These are phyloP conservation scores for Malus hybrid DNA, from an alignment of 331 rosid species.

Conservation along the genomic window DNA sequence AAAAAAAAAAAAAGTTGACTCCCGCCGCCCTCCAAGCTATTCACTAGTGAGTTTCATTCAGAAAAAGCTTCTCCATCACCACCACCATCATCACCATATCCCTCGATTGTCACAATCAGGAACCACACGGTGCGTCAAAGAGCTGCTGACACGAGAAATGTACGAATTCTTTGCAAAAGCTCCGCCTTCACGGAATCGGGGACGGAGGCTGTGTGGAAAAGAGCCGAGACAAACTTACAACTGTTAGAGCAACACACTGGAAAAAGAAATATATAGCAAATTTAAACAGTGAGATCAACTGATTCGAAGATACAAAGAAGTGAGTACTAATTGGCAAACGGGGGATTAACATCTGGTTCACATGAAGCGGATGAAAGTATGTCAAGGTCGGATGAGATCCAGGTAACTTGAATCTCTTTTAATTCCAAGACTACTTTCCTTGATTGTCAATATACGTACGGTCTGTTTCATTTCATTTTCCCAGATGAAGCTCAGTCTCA, in stretches of 20 bases:
- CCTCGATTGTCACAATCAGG: neutral
- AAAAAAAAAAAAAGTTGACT: neutral
- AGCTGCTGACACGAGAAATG: constrained; percentile 56
- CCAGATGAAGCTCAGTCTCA: neutral
- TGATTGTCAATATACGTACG: neutral
- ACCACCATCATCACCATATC: neutral
- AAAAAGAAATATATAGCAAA: neutral
- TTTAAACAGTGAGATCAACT: neutral
- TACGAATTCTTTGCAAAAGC: constrained; percentile 60
- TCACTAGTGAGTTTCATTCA: neutral
- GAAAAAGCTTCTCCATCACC: neutral
- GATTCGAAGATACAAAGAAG: neutral
- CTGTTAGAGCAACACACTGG: neutral
- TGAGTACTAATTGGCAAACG: neutral
- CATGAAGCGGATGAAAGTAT: neutral
- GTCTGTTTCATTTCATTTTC: neutral
- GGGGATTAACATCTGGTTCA: neutral
- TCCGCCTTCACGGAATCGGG: constrained; percentile 79
- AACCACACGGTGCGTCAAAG: constrained; percentile 21
- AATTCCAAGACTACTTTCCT: neutral
- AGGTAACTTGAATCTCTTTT: neutral
- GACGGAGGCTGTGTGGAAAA: constrained; percentile 51
- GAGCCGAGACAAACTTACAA: neutral
- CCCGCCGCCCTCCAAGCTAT: neutral
- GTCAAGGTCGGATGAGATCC: neutral